phyloP scores from a whole-genome alignment of 371 early-diverging fungal species.

The Lichtheimia ramosa region DNA sequence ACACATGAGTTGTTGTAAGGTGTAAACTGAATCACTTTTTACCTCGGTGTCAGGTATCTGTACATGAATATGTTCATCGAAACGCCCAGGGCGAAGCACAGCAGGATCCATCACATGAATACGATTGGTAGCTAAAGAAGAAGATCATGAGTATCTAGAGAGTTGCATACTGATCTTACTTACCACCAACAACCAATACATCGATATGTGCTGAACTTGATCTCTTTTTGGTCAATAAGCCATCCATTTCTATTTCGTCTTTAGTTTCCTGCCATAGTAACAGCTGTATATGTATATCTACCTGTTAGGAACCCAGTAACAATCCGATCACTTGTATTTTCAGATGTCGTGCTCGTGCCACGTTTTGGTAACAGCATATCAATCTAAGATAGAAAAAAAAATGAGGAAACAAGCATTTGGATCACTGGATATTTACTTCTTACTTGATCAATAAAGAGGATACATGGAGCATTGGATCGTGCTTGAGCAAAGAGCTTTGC shows the following conservation, averaged over 20 bases:
- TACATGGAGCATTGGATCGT: slow-evolving; percentile 77
- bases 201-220: slow-evolving; percentile 46
- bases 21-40: background rate
- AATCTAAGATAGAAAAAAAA: slow-evolving; percentile 38
- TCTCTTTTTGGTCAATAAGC: slow-evolving; percentile 58
- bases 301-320: slow-evolving; percentile 80
- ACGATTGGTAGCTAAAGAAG: slow-evolving; percentile 57
- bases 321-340: slow-evolving; percentile 79
- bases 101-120: slow-evolving; percentile 90
- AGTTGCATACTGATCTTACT: background rate
- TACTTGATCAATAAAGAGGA: slow-evolving; percentile 84
- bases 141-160: background rate
- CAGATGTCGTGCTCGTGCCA: slow-evolving; percentile 68
- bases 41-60: slow-evolving; percentile 32
- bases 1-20: background rate
- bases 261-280: background rate
- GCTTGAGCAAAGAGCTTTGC: slow-evolving; percentile 76
- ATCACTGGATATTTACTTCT: background rate
- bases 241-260: slow-evolving; percentile 73
- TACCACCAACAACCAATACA: slow-evolving; percentile 76
- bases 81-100: slow-evolving; percentile 97
- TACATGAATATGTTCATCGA: slow-evolving; percentile 98
- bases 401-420: background rate
- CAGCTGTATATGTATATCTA: slow-evolving; percentile 18
- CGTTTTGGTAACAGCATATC: slow-evolving; percentile 72